Evolutionary conservation across 176 grass and related monocot genomes (phyloP).

Genomic region (Lolium perenne): DNA sequence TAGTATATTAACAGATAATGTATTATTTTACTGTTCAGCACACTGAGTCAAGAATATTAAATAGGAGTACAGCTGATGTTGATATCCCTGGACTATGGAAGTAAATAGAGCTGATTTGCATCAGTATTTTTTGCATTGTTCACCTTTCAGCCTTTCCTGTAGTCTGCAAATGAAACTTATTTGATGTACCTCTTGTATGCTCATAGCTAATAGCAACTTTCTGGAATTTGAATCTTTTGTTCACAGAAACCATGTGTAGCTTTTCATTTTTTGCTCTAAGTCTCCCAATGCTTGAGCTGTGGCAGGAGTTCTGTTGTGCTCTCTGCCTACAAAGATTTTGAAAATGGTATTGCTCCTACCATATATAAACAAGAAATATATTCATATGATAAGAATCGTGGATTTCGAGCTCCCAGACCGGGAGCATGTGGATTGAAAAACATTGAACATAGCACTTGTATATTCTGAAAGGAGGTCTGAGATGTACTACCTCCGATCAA

Average conservation of each 20-base stretch:
- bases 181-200: constrained; percentile 18
- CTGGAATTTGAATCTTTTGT: constrained; percentile 31
- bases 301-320: constrained; percentile 6
- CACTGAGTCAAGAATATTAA: background rate
- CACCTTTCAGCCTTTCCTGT: constrained; percentile 18
- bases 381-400: constrained; percentile 4
- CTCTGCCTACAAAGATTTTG: constrained; percentile 18
- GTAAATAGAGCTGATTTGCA: constrained; percentile 10
- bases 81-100: background rate
- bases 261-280: constrained; percentile 19
- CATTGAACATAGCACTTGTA: background rate
- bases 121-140: constrained; percentile 30
- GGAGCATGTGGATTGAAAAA: background rate
- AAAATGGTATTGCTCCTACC: background rate
- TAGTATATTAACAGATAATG: constrained; percentile 8
- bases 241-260: background rate
- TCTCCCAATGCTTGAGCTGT: constrained; percentile 15
- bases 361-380: constrained; percentile 19
- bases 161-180: background rate
- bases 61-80: constrained; percentile 18
- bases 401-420: background rate
- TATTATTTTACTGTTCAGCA: constrained; percentile 18
- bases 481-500: background rate
- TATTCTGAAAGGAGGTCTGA: background rate
- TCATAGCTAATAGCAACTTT: background rate